phyloP scores from a whole-genome alignment of 495 filamentous ascomycete species.

The Penicillium pancosmium region DNA sequence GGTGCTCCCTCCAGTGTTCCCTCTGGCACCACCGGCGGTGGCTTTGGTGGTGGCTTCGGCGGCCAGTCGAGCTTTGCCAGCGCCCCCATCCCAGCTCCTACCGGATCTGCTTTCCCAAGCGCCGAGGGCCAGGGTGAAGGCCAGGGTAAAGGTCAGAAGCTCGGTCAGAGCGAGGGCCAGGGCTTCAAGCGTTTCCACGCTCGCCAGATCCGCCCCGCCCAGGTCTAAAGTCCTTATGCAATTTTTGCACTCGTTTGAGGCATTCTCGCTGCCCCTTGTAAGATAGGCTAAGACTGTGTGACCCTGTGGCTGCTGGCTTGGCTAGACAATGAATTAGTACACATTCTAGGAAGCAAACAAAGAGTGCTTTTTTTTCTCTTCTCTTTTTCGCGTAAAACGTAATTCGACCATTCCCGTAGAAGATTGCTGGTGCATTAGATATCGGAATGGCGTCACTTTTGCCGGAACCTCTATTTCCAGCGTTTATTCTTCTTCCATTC shows the following conservation, averaged over 20 bases:
- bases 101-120: constrained; percentile 9
- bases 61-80: constrained; percentile 7
- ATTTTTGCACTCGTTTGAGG: constrained; percentile 17
- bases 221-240: constrained; percentile 14
- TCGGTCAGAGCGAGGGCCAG: constrained; percentile 4
- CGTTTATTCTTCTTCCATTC: too few species aligned
- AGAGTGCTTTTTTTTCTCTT: neutral
- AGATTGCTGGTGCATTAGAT: too few species aligned
- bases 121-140: neutral
- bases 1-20: constrained; percentile 10
- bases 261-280: constrained; percentile 16
- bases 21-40: constrained; percentile 1
- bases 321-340: constrained; percentile 16
- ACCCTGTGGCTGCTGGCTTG: constrained; percentile 25
- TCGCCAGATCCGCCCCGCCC: constrained; percentile 31
- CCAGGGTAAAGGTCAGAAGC: neutral
- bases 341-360: constrained; percentile 9
- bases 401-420: too few species aligned
- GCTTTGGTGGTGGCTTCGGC: constrained; percentile 4
- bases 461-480: too few species aligned
- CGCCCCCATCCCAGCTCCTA: constrained; percentile 6
- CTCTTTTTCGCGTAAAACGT: too few species aligned
- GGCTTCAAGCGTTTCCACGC: constrained; percentile 32
- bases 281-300: constrained; percentile 15
- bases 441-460: too few species aligned